These are phyloP conservation scores for Cladorrhinum sp. DNA, from an alignment of 2,329 filamentous ascomycete genomes.

Conservation along the genomic window DNA sequence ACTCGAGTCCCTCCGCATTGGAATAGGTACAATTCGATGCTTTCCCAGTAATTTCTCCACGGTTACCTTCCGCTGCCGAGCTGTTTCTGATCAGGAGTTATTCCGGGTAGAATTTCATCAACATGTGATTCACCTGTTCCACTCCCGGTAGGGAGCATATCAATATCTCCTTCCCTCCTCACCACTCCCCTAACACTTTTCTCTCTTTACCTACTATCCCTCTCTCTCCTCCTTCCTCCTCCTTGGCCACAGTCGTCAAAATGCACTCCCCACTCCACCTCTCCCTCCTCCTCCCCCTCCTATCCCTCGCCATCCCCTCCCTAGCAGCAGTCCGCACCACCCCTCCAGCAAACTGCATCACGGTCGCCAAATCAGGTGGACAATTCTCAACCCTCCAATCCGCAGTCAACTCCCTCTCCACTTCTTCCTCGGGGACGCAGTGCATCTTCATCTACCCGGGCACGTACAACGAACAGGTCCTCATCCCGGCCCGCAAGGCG, in stretches of 20 bases:
- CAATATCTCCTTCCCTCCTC: not conserved
- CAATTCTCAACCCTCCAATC: constrained; percentile 42
- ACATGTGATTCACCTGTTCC: not conserved
- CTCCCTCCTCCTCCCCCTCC: constrained; percentile 5
- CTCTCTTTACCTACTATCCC: not conserved
- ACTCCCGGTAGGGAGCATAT: not conserved
- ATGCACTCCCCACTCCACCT: constrained; percentile 14
- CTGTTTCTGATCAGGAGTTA: not conserved
- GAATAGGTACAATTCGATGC: not conserved
- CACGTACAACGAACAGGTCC: constrained; percentile 60
- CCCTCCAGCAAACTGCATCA: constrained; percentile 26
- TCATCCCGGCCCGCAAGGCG: constrained; percentile 46
- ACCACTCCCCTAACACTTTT: not conserved
- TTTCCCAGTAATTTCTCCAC: too few species aligned
- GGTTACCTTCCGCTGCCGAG: not conserved
- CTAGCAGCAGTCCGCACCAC: constrained; percentile 18
- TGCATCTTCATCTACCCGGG: constrained; percentile 62
- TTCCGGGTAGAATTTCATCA: not conserved
- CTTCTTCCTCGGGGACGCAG: constrained; percentile 45
- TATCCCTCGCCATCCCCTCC: not conserved
- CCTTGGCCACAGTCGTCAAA: not conserved
- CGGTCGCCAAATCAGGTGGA: constrained; percentile 21
- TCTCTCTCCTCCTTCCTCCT: not conserved
- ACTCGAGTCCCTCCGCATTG: not conserved
- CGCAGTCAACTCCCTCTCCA: constrained; percentile 58